A percentile compares a stretch with the other conserved stretches of the same genome.
Evolutionary conservation across 225 moss, liverwort and hornwort genomes (phyloP).

Genomic region (Straminergon stramineum): DNA sequence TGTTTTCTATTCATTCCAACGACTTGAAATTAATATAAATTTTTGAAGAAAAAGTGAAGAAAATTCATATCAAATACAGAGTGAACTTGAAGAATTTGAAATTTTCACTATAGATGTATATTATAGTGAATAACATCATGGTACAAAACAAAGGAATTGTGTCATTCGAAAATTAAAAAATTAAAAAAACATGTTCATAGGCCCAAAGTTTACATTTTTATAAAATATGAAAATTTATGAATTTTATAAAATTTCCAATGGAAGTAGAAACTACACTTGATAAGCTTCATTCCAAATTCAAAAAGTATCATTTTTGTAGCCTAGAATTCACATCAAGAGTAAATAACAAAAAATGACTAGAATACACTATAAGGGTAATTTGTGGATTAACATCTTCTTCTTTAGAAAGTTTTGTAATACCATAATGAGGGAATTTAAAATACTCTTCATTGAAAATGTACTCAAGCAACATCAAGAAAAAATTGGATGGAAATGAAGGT

Average conservation of each 20-base stretch:
- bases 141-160: too few relatives aligned
- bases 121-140: too few relatives aligned
- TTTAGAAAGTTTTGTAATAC: too few relatives aligned
- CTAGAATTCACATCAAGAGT: background rate
- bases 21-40: too few relatives aligned
- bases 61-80: background rate
- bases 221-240: background rate
- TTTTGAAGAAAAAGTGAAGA: background rate
- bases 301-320: background rate
- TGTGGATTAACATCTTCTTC: too few relatives aligned
- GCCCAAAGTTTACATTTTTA: background rate
- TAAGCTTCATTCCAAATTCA: background rate
- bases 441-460: too few relatives aligned
- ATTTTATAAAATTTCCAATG: background rate
- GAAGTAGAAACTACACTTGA: background rate
- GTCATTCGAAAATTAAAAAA: background rate
- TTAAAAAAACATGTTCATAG: background rate
- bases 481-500: too few relatives aligned
- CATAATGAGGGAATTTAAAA: too few relatives aligned
- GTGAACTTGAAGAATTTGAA: fast-evolving
- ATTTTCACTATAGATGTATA: background rate
- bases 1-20: too few relatives aligned
- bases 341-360: background rate
- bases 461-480: too few relatives aligned
- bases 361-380: background rate